Evolutionary conservation across 805 yeast genomes (phyloP).

Genomic region (Pichia gijzeniarum): DNA sequence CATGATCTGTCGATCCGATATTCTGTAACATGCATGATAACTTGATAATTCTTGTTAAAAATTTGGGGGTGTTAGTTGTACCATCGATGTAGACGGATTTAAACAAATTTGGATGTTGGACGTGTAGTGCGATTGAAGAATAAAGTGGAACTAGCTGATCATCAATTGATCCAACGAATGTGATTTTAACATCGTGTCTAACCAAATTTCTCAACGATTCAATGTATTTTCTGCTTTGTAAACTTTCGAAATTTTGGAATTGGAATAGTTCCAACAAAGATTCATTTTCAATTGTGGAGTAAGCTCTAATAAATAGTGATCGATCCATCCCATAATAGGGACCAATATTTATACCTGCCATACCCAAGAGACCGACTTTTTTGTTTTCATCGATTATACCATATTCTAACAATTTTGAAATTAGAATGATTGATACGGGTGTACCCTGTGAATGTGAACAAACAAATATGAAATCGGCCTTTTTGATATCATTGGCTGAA

Average conservation of each 20-base stretch:
- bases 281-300: constrained; percentile 83
- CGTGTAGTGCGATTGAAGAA: constrained; percentile 76
- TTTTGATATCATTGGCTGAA: constrained; percentile 42
- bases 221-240: constrained; percentile 64
- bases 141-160: constrained; percentile 93
- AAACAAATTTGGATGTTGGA: constrained; percentile 83
- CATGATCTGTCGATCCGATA: constrained; percentile 77
- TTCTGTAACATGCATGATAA: constrained; percentile 71
- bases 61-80: constrained; percentile 69
- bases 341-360: constrained; percentile 95
- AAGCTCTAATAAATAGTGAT: constrained; percentile 75
- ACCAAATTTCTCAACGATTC: constrained; percentile 62
- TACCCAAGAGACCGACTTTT: constrained; percentile 68
- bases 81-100: constrained; percentile 88
- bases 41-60: constrained; percentile 67
- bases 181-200: constrained; percentile 64
- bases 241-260: constrained; percentile 69
- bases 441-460: constrained; percentile 97
- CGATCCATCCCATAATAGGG: constrained; percentile 91
- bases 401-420: constrained; percentile 65
- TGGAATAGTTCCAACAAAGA: constrained; percentile 83
- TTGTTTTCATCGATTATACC: constrained; percentile 42
- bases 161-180: constrained; percentile 83
- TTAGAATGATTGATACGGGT: constrained; percentile 76
- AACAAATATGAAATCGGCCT: constrained; percentile 80